Evolutionary conservation across 768 basidiomycete genomes (phyloP), one percentile per base, ranked within the genome.

Genomic region (Kwoniella shandongensis): DNA sequence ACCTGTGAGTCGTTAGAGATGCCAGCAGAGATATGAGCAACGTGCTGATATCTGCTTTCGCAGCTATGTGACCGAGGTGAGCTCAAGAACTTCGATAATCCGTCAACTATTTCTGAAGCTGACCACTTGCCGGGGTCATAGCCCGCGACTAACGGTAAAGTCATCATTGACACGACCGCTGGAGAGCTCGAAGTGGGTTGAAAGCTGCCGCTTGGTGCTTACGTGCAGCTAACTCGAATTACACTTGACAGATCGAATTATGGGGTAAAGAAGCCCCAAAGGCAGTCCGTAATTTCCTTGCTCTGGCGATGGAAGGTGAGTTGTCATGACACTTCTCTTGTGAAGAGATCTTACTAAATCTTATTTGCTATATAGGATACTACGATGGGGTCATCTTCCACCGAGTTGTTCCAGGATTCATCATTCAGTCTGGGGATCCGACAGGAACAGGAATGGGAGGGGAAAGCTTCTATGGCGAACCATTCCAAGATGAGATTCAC

Each of bases 241-340:
- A n/a, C n/a, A n/a, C n/a, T n/a, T 36, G n/a, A 30, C 86, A 94
- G 66, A 85, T 96, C 23, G 92, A 96, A 70, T 80, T 94, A 50
- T 97, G 91, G 91, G 85, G 91, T 15, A 94, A 90, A 85, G 94
- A 98, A 85, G 85, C 90, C 20, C 96, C 96, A 0, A 91, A 89
- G 81, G 81, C 96, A 76, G 93, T 90, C 73, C 83, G 93, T 44
- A 93, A 93, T 78, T 91, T 92, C 76, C 80, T 94, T 39, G 84
- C 88, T 15, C 81, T 94, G 44, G 86, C 89, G 1, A 86, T 93
- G 83, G 88, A 93, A 81, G 91, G 90, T 89, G 73, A 68, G 85
- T 81, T 57, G 59, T 27, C 4, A 11, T n/a, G 30, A n/a, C 13
- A 17, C 12, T 22, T 51, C n/a, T n/a, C n/a, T n/a, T n/a, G n/a